Conservation (phyloP, 164 flowering plant species). For the Vitis labrusca region DNA sequence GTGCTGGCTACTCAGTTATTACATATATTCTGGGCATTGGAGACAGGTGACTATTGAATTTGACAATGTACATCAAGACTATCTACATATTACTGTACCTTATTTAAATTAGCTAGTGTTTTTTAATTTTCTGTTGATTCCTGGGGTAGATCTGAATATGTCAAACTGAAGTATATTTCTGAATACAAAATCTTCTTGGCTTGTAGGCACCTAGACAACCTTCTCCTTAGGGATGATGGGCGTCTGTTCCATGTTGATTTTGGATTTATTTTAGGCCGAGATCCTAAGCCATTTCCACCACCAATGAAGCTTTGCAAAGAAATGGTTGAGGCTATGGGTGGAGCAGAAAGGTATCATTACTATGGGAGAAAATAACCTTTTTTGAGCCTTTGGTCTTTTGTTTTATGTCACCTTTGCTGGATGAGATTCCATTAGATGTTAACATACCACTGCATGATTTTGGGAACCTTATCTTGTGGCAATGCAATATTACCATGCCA, state of each 20-base stretch:
- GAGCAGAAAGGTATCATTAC: constrained; percentile 82
- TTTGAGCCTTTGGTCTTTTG: not conserved
- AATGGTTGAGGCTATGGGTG: constrained; percentile 99
- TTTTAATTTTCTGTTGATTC: not conserved
- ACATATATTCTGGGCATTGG: constrained; percentile 97
- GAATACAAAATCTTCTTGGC: constrained; percentile 13
- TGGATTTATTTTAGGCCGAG: constrained; percentile 94
- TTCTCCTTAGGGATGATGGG: constrained; percentile 94
- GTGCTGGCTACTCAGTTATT: constrained; percentile 99
- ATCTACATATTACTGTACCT: not conserved
- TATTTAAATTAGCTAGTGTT: not conserved
- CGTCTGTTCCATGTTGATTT: constrained; percentile 99
- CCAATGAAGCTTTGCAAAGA: constrained; percentile 99
- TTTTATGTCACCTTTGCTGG: not conserved
- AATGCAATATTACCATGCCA: not conserved
- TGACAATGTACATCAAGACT: not conserved
- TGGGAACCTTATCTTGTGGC: not conserved
- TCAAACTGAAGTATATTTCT: constrained; percentile 1
- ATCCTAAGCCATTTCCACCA: constrained; percentile 98
- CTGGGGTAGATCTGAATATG: not conserved
- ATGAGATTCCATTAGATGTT: not conserved
- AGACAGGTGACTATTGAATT: constrained; percentile 64
- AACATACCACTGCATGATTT: not conserved
- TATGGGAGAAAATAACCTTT: too few species aligned
- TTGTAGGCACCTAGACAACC: constrained; percentile 92